phyloP scores from a whole-genome alignment of 768 basidiomycete genomes.

The Suillus paluster region DNA sequence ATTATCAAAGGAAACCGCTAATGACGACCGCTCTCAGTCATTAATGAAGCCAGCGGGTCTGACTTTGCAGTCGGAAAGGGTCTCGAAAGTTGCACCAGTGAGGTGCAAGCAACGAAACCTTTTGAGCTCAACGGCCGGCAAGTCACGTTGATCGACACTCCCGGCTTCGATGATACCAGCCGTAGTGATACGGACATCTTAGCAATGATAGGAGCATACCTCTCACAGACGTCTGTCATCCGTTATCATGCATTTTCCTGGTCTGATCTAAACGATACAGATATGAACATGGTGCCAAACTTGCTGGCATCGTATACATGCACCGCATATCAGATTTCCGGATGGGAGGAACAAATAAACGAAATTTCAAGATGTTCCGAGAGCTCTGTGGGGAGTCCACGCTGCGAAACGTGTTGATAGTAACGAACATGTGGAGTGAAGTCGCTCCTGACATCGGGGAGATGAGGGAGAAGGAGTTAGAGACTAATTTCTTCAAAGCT shows the following conservation, averaged over 20 bases:
- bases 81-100: slow-evolving; percentile 48
- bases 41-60: slow-evolving; percentile 49
- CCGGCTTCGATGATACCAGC: slow-evolving; percentile 60
- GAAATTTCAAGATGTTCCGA: slow-evolving; percentile 47
- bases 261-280: not conserved
- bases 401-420: slow-evolving; percentile 46
- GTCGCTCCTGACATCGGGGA: slow-evolving; percentile 32
- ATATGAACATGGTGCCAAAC: slow-evolving; percentile 19
- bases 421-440: slow-evolving; percentile 51
- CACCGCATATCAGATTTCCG: slow-evolving; percentile 48
- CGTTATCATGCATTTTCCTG: not conserved
- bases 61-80: slow-evolving; percentile 43
- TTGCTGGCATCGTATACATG: slow-evolving; percentile 49
- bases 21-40: slow-evolving; percentile 41
- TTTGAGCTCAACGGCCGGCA: slow-evolving; percentile 47
- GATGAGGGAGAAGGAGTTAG: slow-evolving; percentile 44
- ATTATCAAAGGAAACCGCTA: not conserved
- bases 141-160: slow-evolving; percentile 59
- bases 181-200: slow-evolving; percentile 52
- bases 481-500: slow-evolving; percentile 44
- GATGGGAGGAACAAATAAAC: slow-evolving; percentile 43
- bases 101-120: slow-evolving; percentile 42
- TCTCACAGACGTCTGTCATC: slow-evolving; percentile 15
- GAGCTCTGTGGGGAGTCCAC: slow-evolving; percentile 48
- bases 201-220: slow-evolving; percentile 39